Conservation (phyloP, 176 grass and related monocot genomes). For the Triticum aestivum region DNA sequence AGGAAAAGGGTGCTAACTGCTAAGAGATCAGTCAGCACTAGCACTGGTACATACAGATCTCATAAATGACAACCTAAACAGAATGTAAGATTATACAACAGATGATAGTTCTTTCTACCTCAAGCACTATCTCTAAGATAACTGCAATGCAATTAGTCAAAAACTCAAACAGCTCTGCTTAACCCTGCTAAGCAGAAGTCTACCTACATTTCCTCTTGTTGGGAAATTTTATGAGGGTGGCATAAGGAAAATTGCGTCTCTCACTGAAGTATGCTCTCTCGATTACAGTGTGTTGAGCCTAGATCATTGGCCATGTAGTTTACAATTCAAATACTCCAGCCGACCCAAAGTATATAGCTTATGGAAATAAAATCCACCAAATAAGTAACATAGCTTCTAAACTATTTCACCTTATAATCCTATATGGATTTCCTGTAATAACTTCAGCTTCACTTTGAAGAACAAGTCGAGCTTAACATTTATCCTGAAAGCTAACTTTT, state of each 20-base stretch:
- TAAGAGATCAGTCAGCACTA: constrained; percentile 21
- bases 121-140: background rate
- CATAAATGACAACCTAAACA: background rate
- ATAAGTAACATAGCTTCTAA: background rate
- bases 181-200: background rate
- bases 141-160: background rate
- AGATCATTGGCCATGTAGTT: background rate
- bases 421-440: constrained; percentile 15
- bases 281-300: background rate
- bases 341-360: background rate
- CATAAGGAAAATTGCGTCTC: background rate
- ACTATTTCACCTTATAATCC: background rate
- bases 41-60: background rate
- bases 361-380: background rate
- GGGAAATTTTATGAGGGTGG: background rate
- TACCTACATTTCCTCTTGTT: background rate
- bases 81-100: constrained; percentile 5
- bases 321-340: background rate
- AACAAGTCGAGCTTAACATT: background rate
- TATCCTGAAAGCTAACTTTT: background rate
- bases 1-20: constrained; percentile 13
- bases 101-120: background rate
- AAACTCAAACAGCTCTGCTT: background rate
- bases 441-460: background rate
- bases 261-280: background rate